Conservation (phyloP, 2,329 filamentous ascomycete species). For the Leptosphaerulina australis region DNA sequence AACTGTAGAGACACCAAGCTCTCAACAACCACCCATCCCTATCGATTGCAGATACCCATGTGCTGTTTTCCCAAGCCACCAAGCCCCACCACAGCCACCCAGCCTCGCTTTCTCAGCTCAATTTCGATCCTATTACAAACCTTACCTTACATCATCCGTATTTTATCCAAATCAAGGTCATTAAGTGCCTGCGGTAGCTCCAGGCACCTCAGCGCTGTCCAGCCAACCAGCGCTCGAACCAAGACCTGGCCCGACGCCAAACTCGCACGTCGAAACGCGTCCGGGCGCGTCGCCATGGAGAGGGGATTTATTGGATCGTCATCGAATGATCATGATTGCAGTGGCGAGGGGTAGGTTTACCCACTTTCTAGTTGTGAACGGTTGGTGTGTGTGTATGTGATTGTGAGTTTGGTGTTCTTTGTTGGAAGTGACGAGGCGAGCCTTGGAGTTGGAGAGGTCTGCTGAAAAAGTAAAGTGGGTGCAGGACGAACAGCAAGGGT, state of each 20-base stretch:
- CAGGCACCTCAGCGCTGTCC: slow-evolving; percentile 1
- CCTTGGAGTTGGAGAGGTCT: not conserved
- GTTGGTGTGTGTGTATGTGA: not conserved
- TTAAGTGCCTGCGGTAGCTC: not conserved
- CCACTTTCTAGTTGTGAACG: not conserved
- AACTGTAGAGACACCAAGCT: too few species aligned
- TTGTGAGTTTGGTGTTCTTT: too few species aligned
- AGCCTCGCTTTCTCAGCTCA: not conserved
- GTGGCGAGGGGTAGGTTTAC: not conserved
- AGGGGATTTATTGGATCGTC: slow-evolving; percentile 10
- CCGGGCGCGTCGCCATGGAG: slow-evolving; percentile 19
- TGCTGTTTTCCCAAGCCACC: too few species aligned
- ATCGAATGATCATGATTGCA: slow-evolving; percentile 2
- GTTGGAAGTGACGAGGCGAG: slow-evolving; percentile 1
- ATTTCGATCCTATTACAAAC: not conserved
- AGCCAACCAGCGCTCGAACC: slow-evolving; percentile 3
- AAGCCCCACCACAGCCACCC: slow-evolving; percentile 4
- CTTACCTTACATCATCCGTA: slow-evolving; percentile 4
- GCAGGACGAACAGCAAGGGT: slow-evolving; percentile 5
- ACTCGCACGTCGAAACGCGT: slow-evolving; percentile 20
- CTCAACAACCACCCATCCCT: not conserved
- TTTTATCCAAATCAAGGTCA: not conserved
- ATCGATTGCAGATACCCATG: not conserved
- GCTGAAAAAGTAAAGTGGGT: slow-evolving; percentile 2
- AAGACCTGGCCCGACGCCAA: slow-evolving; percentile 10